Evolutionary conservation across 202 grass and related monocot genomes (phyloP).

Genomic region (Carex arenaria): DNA sequence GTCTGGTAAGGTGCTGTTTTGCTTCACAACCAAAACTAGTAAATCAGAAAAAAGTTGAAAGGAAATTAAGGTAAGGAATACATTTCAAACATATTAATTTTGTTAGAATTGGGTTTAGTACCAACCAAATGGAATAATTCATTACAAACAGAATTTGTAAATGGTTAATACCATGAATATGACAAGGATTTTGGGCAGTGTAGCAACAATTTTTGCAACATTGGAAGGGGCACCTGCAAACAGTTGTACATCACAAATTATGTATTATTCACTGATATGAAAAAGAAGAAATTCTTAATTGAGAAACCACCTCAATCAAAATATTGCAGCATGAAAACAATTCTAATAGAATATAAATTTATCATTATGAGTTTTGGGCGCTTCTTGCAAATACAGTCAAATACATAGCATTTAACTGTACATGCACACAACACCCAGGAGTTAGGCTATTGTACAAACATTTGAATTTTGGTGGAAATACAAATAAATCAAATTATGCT

Average conservation of each 20-base stretch:
- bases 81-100: neutral
- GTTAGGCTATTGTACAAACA: no score
- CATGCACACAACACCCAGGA: neutral
- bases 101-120: slow-evolving; percentile 7
- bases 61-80: slow-evolving; percentile 1
- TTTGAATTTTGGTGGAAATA: no score
- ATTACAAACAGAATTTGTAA: neutral
- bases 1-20: slow-evolving; percentile 74
- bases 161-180: slow-evolving; percentile 81
- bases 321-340: neutral
- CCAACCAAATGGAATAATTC: neutral
- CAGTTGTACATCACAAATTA: slow-evolving; percentile 10
- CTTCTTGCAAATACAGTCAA: neutral
- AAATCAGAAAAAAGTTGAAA: slow-evolving; percentile 1
- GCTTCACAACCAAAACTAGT: slow-evolving; percentile 70
- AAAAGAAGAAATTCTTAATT: neutral
- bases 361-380: neutral
- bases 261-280: neutral
- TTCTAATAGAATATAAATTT: neutral
- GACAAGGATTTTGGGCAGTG: slow-evolving; percentile 95
- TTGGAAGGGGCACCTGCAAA: slow-evolving; percentile 85
- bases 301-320: neutral
- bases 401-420: neutral
- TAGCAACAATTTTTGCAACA: slow-evolving; percentile 97
- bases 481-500: no score